phyloP scores from a whole-genome alignment of 495 filamentous ascomycete species.

The Neurospora sublineolata region DNA sequence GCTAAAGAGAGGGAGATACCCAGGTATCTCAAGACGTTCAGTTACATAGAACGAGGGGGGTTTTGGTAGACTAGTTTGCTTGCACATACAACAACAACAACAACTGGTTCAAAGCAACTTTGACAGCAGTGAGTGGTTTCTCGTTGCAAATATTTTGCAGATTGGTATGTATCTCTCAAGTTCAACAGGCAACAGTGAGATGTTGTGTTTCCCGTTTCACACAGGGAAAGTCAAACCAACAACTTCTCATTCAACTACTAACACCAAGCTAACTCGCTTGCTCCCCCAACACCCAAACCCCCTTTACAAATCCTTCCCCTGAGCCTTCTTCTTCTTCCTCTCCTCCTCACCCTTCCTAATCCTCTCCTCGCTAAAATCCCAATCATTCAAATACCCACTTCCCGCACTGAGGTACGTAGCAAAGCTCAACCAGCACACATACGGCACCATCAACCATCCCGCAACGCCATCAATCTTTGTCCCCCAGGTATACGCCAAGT shows the following conservation, averaged over 20 bases:
- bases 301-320: constrained; percentile 1
- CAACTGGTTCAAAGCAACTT: not conserved
- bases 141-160: not conserved
- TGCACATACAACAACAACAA: not conserved
- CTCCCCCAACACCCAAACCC: not conserved
- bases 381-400: constrained; percentile 63
- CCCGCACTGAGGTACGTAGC: constrained; percentile 69
- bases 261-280: not conserved
- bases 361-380: constrained; percentile 36
- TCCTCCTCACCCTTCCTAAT: not conserved
- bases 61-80: not conserved
- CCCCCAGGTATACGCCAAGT: constrained; percentile 63
- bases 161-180: not conserved
- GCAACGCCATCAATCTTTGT: constrained; percentile 53
- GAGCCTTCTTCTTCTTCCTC: not conserved
- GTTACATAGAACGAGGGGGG: not conserved
- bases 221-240: not conserved
- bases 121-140: not conserved
- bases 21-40: not conserved
- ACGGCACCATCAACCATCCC: constrained; percentile 65
- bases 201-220: not conserved
- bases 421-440: constrained; percentile 72
- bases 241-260: not conserved
- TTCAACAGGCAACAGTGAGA: not conserved
- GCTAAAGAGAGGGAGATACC: not conserved